phyloP scores from a whole-genome alignment of 2,329 filamentous ascomycete species.

The Elsinoe fawcettii region DNA sequence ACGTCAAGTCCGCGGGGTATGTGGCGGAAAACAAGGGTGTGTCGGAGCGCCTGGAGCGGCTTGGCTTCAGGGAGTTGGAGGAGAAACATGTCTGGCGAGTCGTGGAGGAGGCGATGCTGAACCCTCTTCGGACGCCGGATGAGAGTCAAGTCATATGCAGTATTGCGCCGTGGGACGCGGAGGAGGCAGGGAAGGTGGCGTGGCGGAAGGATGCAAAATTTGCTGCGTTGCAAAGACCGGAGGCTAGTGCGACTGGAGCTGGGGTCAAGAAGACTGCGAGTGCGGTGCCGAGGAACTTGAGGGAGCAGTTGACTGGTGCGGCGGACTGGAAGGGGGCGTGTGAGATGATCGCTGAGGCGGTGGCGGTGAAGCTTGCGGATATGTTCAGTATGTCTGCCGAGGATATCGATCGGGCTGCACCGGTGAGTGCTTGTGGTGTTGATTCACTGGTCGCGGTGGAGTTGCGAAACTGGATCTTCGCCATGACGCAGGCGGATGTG shows the following conservation, averaged over 20 bases:
- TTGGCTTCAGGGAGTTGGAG: background rate
- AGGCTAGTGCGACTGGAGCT: background rate
- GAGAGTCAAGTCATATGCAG: conserved; percentile 14
- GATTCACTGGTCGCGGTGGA: conserved; percentile 19
- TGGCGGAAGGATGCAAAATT: background rate
- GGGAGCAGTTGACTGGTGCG: background rate
- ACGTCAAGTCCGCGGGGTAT: conserved; percentile 38
- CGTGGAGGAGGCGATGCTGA: background rate
- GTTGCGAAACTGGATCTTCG: conserved; percentile 13
- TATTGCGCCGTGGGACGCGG: no score
- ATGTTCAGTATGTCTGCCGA: conserved; percentile 5
- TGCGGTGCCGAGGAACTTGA: background rate
- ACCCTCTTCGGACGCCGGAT: no score
- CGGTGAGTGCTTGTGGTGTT: conserved; percentile 15
- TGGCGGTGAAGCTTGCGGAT: conserved; percentile 10
- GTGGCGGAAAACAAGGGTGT: conserved; percentile 19
- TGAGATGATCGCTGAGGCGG: conserved; percentile 6
- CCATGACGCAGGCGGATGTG: background rate
- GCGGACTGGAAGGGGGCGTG: no score
- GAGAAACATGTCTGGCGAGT: background rate
- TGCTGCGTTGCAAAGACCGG: background rate
- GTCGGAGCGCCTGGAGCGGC: background rate
- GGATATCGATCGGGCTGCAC: conserved; percentile 8
- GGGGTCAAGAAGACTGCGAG: background rate
- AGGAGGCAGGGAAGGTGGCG: conserved; percentile 11